These are phyloP conservation scores for Glebionis coronaria DNA, from an alignment of 129 eudicot genomes.

Conservation along the genomic window DNA sequence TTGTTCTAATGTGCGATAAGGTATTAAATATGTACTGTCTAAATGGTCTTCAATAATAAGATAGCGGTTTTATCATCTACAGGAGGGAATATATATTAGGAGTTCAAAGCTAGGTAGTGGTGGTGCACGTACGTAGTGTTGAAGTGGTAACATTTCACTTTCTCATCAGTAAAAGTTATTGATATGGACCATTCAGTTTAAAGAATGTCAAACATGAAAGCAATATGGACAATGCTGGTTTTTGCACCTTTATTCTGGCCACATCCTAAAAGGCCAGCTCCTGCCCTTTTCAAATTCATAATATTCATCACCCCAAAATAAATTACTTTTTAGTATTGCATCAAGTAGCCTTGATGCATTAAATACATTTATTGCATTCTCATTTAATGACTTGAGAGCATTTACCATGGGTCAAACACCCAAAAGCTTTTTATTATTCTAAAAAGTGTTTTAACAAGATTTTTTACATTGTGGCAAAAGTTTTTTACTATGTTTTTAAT, in stretches of 20 bases:
- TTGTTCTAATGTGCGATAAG: too few species aligned
- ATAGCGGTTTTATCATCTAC: not conserved
- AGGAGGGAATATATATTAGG: not conserved
- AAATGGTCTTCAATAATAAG: too few species aligned
- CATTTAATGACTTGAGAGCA: too few species aligned
- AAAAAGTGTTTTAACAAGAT: too few species aligned
- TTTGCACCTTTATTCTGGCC: slow-evolving; percentile 24
- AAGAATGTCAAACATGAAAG: slow-evolving; percentile 42
- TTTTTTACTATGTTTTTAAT: too few species aligned
- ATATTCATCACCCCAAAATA: not conserved
- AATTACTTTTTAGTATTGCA: too few species aligned
- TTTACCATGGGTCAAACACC: too few species aligned
- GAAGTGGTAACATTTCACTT: slow-evolving; percentile 31
- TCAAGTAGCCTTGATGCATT: too few species aligned
- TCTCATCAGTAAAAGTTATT: slow-evolving; percentile 26
- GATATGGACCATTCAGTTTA: slow-evolving; percentile 32
- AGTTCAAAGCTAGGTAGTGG: not conserved
- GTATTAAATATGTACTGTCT: too few species aligned
- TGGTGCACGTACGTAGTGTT: not conserved
- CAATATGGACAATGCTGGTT: slow-evolving; percentile 28
- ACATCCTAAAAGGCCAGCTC: slow-evolving; percentile 11
- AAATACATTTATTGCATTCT: too few species aligned
- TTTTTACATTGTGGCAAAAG: too few species aligned
- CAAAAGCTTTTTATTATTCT: too few species aligned
- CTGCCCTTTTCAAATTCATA: not conserved